Evolutionary conservation across 441 rosid species (phyloP).

Genomic region (Populus trichocarpa): DNA sequence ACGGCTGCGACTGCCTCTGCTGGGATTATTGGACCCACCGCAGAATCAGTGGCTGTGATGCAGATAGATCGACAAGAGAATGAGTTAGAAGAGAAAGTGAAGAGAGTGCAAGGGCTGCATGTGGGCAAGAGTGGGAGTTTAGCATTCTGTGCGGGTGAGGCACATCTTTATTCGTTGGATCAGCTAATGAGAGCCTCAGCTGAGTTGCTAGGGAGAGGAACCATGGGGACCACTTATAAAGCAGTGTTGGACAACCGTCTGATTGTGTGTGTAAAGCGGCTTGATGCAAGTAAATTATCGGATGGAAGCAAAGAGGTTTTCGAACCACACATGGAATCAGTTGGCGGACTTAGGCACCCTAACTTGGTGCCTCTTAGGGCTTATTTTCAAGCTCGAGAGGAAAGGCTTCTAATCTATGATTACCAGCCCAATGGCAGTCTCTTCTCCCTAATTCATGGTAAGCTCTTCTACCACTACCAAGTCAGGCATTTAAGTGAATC

Average conservation of each 20-base stretch:
- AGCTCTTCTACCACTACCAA: conserved; percentile 6
- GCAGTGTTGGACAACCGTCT: conserved; percentile 66
- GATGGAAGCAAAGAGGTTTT: conserved; percentile 44
- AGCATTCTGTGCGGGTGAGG: conserved; percentile 65
- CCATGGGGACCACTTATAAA: conserved; percentile 73
- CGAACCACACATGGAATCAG: conserved; percentile 68
- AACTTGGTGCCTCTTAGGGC: conserved; percentile 78
- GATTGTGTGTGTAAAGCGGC: conserved; percentile 74
- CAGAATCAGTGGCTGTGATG: conserved; percentile 45
- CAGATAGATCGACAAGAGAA: conserved; percentile 57
- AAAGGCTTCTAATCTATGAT: conserved; percentile 76
- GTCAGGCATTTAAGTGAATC: not conserved
- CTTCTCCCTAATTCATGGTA: conserved; percentile 84
- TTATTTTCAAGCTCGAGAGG: conserved; percentile 75
- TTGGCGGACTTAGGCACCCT: conserved; percentile 66
- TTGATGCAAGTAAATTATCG: conserved; percentile 58
- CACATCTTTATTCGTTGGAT: conserved; percentile 56
- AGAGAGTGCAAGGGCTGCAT: conserved; percentile 54
- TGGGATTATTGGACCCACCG: conserved; percentile 33
- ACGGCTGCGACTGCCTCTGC: conserved; percentile 24
- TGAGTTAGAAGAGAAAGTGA: conserved; percentile 64
- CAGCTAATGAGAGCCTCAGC: conserved; percentile 89
- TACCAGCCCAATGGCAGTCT: conserved; percentile 91
- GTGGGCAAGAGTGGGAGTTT: conserved; percentile 52
- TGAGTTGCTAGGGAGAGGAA: conserved; percentile 81